Conservation (phyloP, 257 asterid genomes). For the Solanum chilense region DNA sequence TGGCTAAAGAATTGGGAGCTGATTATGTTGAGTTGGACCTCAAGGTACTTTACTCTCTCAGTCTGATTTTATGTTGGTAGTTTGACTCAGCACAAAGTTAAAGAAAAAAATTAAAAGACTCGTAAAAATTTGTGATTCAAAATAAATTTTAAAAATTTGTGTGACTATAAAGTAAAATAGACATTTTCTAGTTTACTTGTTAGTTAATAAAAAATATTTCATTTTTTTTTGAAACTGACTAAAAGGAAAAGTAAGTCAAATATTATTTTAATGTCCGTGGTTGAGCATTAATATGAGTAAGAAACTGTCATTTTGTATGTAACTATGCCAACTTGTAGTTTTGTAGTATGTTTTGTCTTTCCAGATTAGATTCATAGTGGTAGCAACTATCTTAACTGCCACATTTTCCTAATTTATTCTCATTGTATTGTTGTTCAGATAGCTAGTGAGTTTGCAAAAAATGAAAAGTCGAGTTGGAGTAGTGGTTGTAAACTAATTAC, state of each 20-base stretch:
- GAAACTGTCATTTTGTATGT: not conserved
- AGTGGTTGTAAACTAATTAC: slow-evolving; percentile 37
- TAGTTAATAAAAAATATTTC: too few species aligned
- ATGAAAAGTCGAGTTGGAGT: slow-evolving; percentile 11
- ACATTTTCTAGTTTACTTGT: too few species aligned
- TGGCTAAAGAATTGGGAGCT: slow-evolving; percentile 50
- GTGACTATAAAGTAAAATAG: too few species aligned
- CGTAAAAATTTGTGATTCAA: too few species aligned
- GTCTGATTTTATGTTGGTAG: too few species aligned
- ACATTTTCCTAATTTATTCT: not conserved
- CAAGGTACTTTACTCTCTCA: slow-evolving; percentile 16
- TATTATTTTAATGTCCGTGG: too few species aligned
- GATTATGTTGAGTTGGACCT: slow-evolving; percentile 50
- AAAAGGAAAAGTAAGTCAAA: too few species aligned
- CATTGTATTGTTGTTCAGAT: slow-evolving; percentile 14
- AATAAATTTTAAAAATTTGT: too few species aligned
- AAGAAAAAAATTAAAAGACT: too few species aligned
- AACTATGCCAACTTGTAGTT: not conserved
- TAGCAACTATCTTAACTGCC: not conserved
- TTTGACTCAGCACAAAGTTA: too few species aligned
- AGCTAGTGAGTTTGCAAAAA: slow-evolving; percentile 25
- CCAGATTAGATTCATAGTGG: not conserved
- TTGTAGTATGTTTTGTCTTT: not conserved
- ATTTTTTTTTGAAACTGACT: too few species aligned
- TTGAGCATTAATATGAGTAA: not conserved